Evolutionary conservation across 108 stramenopile genomes (phyloP), one percentile per base, ranked within the genome.

Genomic region (Cyclotella kingstonii): DNA sequence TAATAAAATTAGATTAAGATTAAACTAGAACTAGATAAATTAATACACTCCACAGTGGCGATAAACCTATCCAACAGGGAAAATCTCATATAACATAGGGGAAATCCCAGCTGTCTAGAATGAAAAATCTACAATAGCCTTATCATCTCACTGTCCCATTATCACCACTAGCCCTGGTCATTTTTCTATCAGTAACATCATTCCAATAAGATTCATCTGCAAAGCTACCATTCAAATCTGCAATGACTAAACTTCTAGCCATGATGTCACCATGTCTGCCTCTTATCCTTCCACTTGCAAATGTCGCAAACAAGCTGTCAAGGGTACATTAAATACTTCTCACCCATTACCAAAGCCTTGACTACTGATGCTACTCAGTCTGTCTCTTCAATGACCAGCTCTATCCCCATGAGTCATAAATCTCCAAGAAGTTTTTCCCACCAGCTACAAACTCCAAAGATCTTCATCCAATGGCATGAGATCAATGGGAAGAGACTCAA

Each of bases 161-260:
- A 33, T n/a, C 34, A 2, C 41, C 41, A 42, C 5, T 42, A 19
- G 3, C 19, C 18, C 3, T 54, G 9, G 19, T 36, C 18, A n/a
- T n/a, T n/a, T n/a, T n/a, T n/a, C n/a, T n/a, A n/a, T n/a, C n/a
- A n/a, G n/a, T n/a, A n/a, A n/a, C 33, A 10, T 35, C 46, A 35
- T 22, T 61, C 14, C 43, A 19, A 34, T 6, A n/a, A 10, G 29
- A 12, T 27, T 1, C 30, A 15, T 11, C 45, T 22, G n/a, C n/a
- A n/a, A n/a, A n/a, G n/a, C n/a, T 57, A 30, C 63, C 63, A 57
- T 64, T 70, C 53, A 75, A 19, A 64, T 22, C 73, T 93, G 91
- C n/a, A 93, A 52, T 89, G 30, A 87, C 58, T 38, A 93, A 60
- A 40, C 81, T 77, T 22, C 86, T 56, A 11, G 91, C 86, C 12